A percentile compares a stretch with the other conserved stretches of the same genome.
Conservation (phyloP, 1,284 basidiomycete genomes). For the Filobasidium uniguttulatum region DNA sequence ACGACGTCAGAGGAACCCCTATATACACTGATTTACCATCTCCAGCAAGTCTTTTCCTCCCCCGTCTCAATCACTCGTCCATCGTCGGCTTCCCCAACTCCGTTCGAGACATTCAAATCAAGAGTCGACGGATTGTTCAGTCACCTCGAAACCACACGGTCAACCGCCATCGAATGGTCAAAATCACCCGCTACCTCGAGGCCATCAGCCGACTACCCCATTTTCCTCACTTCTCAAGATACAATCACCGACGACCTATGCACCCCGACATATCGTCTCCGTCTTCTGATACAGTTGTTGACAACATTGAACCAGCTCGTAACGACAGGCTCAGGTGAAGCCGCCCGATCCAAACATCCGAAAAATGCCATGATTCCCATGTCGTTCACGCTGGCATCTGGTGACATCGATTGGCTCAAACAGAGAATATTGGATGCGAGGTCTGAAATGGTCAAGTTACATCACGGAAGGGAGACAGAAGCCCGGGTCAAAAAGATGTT, state of each 20-base stretch:
- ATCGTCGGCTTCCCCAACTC: too few species aligned
- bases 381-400: background rate
- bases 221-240: too few species aligned
- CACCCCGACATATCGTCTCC: too few species aligned
- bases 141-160: too few species aligned
- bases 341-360: background rate
- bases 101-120: too few species aligned
- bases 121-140: too few species aligned
- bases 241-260: too few species aligned
- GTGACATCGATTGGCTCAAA: background rate
- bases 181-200: background rate
- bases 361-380: background rate
- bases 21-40: background rate
- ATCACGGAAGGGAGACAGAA: background rate
- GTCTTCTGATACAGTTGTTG: background rate
- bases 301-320: background rate
- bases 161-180: background rate
- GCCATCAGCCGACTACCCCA: background rate
- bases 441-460: background rate
- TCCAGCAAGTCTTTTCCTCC: slow-evolving; percentile 1
- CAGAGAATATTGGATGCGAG: background rate
- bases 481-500: background rate
- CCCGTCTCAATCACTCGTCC: background rate
- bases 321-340: background rate
- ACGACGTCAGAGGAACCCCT: background rate